Conservation (phyloP, 768 basidiomycete genomes). For the Leccinellum rugosiceps region DNA sequence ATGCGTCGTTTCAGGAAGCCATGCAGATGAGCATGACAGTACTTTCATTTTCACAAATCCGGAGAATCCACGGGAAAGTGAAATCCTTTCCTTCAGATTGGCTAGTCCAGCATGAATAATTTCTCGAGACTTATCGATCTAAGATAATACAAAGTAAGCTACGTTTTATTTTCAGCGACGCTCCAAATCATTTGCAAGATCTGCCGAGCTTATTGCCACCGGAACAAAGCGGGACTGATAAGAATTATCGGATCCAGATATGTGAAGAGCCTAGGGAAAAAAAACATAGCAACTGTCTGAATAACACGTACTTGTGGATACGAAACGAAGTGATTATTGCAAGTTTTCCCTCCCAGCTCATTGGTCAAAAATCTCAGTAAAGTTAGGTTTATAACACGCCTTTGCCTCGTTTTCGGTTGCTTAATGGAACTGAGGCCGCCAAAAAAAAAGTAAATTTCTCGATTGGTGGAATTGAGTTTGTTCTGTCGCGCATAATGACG, state of each 20-base stretch:
- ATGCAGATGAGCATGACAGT: neutral
- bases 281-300: neutral
- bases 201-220: slow-evolving; percentile 18
- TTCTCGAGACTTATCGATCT: neutral
- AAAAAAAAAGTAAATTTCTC: neutral
- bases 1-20: neutral
- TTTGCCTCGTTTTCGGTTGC: slow-evolving; percentile 24
- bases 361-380: neutral
- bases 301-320: neutral
- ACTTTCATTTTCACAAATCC: neutral
- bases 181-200: slow-evolving; percentile 4
- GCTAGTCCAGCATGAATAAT: neutral
- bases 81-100: neutral
- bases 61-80: neutral
- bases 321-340: slow-evolving; percentile 5
- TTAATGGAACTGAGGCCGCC: slow-evolving; percentile 13
- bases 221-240: slow-evolving; percentile 8
- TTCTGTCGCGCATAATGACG: neutral
- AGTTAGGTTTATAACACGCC: slow-evolving; percentile 22
- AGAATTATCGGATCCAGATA: slow-evolving; percentile 1
- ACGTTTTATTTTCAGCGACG: slow-evolving; percentile 1
- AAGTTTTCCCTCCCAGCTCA: neutral
- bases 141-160: neutral
- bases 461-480: neutral
- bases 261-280: neutral